A percentile compares a stretch with the other conserved stretches of the same genome.
Evolutionary conservation across 257 asterid species (phyloP).

Genomic region (Nicotiana sylvestris): DNA sequence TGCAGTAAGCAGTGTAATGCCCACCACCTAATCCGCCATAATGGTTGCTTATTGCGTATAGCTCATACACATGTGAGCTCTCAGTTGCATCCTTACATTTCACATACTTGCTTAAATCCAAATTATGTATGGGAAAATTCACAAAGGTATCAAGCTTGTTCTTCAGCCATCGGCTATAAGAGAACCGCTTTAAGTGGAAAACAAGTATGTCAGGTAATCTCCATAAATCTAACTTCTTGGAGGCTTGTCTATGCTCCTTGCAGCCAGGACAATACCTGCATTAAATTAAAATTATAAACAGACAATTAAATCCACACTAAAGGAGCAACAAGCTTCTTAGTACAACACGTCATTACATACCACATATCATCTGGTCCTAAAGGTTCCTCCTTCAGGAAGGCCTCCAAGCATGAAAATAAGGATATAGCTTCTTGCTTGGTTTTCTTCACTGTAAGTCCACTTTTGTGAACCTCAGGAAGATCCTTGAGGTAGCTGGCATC

Average conservation of each 20-base stretch:
- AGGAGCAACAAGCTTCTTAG: conserved; percentile 12
- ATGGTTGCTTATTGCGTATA: conserved; percentile 92
- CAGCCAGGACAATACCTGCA: conserved; percentile 94
- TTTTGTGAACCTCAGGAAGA: conserved; percentile 81
- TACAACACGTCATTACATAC: conserved; percentile 27
- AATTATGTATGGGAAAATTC: conserved; percentile 74
- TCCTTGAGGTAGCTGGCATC: conserved; percentile 69
- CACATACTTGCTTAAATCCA: conserved; percentile 76
- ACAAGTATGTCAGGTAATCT: conserved; percentile 86
- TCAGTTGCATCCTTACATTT: conserved; percentile 55
- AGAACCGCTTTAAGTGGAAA: conserved; percentile 86
- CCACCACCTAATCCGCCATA: conserved; percentile 98
- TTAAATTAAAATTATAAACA: conserved; percentile 11
- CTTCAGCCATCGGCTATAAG: conserved; percentile 85
- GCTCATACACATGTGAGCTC: conserved; percentile 66
- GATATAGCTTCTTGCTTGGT: conserved; percentile 87
- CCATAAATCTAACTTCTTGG: conserved; percentile 93
- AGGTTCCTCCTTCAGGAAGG: conserved; percentile 94
- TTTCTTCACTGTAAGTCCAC: conserved; percentile 67
- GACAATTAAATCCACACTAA: not conserved
- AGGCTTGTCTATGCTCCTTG: conserved; percentile 93
- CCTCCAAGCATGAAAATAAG: conserved; percentile 89
- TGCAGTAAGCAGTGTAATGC: conserved; percentile 92
- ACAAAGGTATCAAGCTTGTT: conserved; percentile 91
- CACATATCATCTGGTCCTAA: conserved; percentile 99